phyloP scores from a whole-genome alignment of 176 grass and related monocot species.

The Phoenix dactylifera region DNA sequence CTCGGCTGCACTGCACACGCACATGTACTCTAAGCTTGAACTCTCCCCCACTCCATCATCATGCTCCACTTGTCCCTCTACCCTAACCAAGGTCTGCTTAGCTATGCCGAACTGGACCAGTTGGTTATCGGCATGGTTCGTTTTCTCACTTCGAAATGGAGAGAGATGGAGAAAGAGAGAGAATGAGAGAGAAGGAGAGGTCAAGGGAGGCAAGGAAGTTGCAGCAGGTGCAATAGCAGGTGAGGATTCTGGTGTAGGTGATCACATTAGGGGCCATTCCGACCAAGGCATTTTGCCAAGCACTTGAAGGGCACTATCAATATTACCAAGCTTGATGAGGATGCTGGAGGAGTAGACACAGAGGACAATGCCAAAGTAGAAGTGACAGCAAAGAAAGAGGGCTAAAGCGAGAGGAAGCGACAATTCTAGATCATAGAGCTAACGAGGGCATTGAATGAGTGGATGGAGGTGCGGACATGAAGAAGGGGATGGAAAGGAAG shows the following conservation, averaged over 20 bases:
- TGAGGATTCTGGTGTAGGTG: conserved; percentile 47
- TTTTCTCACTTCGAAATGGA: too few species aligned
- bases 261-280: conserved; percentile 44
- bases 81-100: too few species aligned
- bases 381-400: conserved; percentile 34
- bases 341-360: conserved; percentile 61
- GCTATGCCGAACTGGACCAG: too few species aligned
- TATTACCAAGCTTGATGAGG: conserved; percentile 30
- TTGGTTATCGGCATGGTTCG: too few species aligned
- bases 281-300: conserved; percentile 59
- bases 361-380: conserved; percentile 45
- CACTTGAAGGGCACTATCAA: conserved; percentile 36
- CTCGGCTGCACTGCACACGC: too few species aligned
- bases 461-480: conserved; percentile 35
- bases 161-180: too few species aligned
- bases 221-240: conserved; percentile 32
- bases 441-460: conserved; percentile 68
- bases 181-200: neutral
- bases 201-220: conserved; percentile 32
- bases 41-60: too few species aligned
- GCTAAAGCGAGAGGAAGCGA: conserved; percentile 32
- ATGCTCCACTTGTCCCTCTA: too few species aligned
- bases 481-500: conserved; percentile 62
- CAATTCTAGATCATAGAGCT: conserved; percentile 42
- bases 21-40: too few species aligned